Conservation (phyloP, 1,284 basidiomycete genomes). For the Leccinum subrobustum region DNA sequence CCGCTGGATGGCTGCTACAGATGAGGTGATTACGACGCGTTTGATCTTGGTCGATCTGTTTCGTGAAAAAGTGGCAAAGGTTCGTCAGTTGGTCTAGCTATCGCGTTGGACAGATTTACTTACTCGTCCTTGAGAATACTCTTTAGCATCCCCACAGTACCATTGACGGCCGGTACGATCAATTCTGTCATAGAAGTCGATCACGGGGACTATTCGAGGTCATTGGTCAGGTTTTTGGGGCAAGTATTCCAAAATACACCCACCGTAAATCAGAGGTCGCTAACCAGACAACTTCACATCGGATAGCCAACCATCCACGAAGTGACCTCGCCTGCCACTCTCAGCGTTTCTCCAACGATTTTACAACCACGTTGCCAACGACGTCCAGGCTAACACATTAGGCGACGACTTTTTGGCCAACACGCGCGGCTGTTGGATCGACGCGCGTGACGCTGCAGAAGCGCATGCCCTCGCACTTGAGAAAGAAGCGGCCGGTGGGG, state of each 20-base stretch:
- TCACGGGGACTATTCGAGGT: too few relatives aligned
- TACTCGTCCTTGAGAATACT: too few relatives aligned
- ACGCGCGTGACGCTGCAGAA: not conserved
- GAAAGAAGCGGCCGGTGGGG: not conserved
- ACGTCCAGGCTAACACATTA: not conserved
- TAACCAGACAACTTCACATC: conserved; percentile 3
- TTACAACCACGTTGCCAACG: conserved; percentile 24
- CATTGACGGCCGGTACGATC: too few relatives aligned
- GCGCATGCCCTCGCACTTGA: not conserved
- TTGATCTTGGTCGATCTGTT: too few relatives aligned
- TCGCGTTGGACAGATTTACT: too few relatives aligned
- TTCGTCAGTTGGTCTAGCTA: too few relatives aligned
- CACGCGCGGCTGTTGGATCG: conserved; percentile 17
- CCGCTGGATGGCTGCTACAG: too few relatives aligned
- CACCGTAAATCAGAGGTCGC: not conserved
- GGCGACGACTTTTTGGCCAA: conserved; percentile 29
- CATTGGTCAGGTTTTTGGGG: conserved; percentile 34
- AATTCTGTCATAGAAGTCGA: too few relatives aligned
- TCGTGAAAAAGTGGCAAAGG: too few relatives aligned
- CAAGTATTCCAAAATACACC: conserved; percentile 15
- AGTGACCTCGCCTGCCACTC: conserved; percentile 37
- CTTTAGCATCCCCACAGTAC: too few relatives aligned
- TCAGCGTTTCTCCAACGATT: conserved; percentile 51
- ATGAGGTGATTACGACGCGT: too few relatives aligned
- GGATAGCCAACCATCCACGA: conserved; percentile 49